Percentiles rank a stretch among this genome's conserved stretches.
These are phyloP conservation scores for Gossypium australe DNA, from an alignment of 345 rosid genomes.

Conservation along the genomic window DNA sequence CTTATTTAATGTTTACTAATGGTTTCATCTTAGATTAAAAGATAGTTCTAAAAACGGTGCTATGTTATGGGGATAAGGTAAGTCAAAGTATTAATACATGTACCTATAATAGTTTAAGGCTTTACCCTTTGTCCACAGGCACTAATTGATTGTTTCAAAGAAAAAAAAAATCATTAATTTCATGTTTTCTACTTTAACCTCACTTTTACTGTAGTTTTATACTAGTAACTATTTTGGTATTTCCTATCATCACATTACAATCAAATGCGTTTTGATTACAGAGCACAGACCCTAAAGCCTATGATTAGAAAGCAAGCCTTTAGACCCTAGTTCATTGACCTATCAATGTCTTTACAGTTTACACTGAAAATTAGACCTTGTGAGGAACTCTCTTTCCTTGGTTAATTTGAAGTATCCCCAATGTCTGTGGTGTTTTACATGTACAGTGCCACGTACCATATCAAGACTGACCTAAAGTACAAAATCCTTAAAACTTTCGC, in stretches of 20 bases:
- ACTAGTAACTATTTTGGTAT: neutral
- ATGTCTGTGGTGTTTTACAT: slow-evolving; percentile 17
- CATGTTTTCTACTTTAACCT: too few species aligned
- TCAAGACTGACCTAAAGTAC: slow-evolving; percentile 23
- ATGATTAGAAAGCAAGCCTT: slow-evolving; percentile 26
- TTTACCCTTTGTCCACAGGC: too few species aligned
- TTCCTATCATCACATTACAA: too few species aligned
- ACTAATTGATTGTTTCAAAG: too few species aligned
- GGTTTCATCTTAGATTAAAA: neutral
- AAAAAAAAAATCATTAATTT: too few species aligned
- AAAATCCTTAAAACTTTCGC: slow-evolving; percentile 25
- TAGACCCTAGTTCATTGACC: slow-evolving; percentile 44
- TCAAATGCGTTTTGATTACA: too few species aligned
- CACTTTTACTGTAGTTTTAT: too few species aligned
- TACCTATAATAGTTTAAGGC: slow-evolving; percentile 6
- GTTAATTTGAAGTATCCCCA: slow-evolving; percentile 3
- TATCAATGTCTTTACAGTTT: slow-evolving; percentile 49
- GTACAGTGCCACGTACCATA: slow-evolving; percentile 27
- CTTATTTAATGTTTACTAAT: neutral
- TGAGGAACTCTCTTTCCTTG: neutral
- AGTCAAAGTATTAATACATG: neutral
- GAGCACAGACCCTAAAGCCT: slow-evolving; percentile 21
- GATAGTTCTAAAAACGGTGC: neutral
- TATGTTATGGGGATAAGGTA: neutral
- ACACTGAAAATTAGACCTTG: slow-evolving; percentile 61